Evolutionary conservation across 805 yeast species (phyloP).

Genomic region (Wickerhamiella allomyrinae): DNA sequence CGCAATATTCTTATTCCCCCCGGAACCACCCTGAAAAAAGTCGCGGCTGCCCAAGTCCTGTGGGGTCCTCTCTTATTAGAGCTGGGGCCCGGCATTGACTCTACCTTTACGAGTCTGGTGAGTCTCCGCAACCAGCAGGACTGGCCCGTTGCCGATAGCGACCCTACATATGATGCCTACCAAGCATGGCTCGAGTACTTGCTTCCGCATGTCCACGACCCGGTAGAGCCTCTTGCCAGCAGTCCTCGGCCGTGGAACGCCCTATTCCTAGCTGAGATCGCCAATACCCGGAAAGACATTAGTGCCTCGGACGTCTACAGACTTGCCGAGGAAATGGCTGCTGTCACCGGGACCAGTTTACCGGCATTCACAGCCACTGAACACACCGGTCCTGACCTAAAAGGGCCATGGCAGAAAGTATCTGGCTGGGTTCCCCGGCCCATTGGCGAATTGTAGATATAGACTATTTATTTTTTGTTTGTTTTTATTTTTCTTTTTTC

Average conservation of each 20-base stretch:
- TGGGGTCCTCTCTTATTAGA: constrained; percentile 15
- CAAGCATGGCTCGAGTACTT: constrained; percentile 14
- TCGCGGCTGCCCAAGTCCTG: constrained; percentile 7
- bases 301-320: not conserved
- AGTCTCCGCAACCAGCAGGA: constrained; percentile 7
- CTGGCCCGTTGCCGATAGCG: constrained; percentile 10
- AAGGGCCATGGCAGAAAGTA: constrained; percentile 8
- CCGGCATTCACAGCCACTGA: not conserved
- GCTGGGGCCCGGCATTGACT: constrained; percentile 7
- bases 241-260: constrained; percentile 21
- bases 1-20: constrained; percentile 15
- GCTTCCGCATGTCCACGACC: constrained; percentile 1
- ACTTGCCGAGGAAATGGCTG: constrained; percentile 16
- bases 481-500: too few species aligned
- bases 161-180: constrained; percentile 3
- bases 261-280: constrained; percentile 10
- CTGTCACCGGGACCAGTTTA: constrained; percentile 7
- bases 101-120: constrained; percentile 4
- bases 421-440: constrained; percentile 13
- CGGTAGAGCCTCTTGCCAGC: not conserved
- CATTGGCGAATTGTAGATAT: constrained; percentile 6
- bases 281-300: not conserved
- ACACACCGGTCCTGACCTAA: not conserved
- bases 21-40: constrained; percentile 5
- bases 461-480: too few species aligned